phyloP scores from a whole-genome alignment of 495 filamentous ascomycete species.

The Penicillium goetzii region DNA sequence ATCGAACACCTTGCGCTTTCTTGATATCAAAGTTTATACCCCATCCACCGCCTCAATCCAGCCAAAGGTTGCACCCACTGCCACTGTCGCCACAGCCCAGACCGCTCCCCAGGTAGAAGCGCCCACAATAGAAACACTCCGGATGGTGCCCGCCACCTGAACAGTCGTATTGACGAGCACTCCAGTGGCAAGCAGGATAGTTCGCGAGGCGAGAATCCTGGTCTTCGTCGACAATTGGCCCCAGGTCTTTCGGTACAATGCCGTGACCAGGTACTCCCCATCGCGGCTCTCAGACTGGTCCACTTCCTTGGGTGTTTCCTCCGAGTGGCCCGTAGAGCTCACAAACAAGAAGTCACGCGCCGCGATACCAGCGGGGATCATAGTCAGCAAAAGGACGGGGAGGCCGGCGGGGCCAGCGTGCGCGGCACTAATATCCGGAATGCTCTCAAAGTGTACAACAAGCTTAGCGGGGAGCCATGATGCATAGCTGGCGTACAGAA shows the following conservation, averaged over 20 bases:
- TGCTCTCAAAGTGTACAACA: constrained; percentile 68
- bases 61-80: constrained; percentile 62
- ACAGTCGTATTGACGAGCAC: constrained; percentile 66
- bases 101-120: constrained; percentile 69
- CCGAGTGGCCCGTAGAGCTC: constrained; percentile 57
- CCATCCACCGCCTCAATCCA: constrained; percentile 61
- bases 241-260: constrained; percentile 52
- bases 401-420: constrained; percentile 58
- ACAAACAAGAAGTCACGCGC: constrained; percentile 76
- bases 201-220: constrained; percentile 66
- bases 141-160: constrained; percentile 62
- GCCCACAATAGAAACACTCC: constrained; percentile 68
- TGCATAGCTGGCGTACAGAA: constrained; percentile 64
- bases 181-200: constrained; percentile 59
- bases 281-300: constrained; percentile 58
- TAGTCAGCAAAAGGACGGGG: constrained; percentile 50
- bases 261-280: constrained; percentile 64
- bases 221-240: constrained; percentile 63
- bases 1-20: not conserved
- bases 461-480: constrained; percentile 69
- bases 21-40: constrained; percentile 28
- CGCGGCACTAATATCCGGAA: constrained; percentile 65
- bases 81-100: constrained; percentile 65
- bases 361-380: constrained; percentile 69
- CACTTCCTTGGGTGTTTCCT: constrained; percentile 47